Evolutionary conservation across 495 filamentous ascomycete species (phyloP).

Genomic region (Tirmania nivea): DNA sequence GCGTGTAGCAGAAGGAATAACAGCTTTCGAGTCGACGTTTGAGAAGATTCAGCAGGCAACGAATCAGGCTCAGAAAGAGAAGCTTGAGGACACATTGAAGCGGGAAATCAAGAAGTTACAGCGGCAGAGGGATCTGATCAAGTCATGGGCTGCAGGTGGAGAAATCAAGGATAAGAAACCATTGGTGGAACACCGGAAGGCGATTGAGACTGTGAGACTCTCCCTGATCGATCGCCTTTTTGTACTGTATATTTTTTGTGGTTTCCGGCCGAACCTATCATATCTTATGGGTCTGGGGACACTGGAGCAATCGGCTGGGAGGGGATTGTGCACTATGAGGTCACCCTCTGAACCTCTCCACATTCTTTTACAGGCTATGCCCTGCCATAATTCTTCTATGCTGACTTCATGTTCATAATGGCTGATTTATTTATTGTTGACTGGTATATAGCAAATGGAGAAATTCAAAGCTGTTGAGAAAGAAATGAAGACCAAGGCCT

Average conservation of each 20-base stretch:
- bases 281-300: too few relatives aligned
- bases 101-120: slow-evolving; percentile 99
- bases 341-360: neutral
- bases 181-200: slow-evolving; percentile 71
- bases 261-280: neutral
- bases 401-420: neutral
- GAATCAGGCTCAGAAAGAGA: slow-evolving; percentile 91
- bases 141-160: slow-evolving; percentile 90
- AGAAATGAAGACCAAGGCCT: slow-evolving; percentile 99
- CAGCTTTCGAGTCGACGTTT: slow-evolving; percentile 75
- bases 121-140: slow-evolving; percentile 91
- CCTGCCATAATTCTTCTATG: neutral
- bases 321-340: too few relatives aligned
- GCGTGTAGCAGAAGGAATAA: slow-evolving; percentile 79
- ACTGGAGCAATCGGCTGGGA: too few relatives aligned
- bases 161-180: slow-evolving; percentile 98
- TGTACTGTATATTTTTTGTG: slow-evolving; percentile 1
- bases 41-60: slow-evolving; percentile 83
- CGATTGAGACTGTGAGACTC: slow-evolving; percentile 71
- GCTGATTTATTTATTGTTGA: neutral
- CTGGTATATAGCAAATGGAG: slow-evolving; percentile 73
- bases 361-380: neutral
- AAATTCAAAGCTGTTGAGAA: slow-evolving; percentile 99
- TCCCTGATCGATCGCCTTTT: slow-evolving; percentile 6
- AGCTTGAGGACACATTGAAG: slow-evolving; percentile 90